A percentile compares a stretch with the other conserved stretches of the same genome.
Conservation (phyloP, 306 rosid species). For the Malus sylvestris region DNA sequence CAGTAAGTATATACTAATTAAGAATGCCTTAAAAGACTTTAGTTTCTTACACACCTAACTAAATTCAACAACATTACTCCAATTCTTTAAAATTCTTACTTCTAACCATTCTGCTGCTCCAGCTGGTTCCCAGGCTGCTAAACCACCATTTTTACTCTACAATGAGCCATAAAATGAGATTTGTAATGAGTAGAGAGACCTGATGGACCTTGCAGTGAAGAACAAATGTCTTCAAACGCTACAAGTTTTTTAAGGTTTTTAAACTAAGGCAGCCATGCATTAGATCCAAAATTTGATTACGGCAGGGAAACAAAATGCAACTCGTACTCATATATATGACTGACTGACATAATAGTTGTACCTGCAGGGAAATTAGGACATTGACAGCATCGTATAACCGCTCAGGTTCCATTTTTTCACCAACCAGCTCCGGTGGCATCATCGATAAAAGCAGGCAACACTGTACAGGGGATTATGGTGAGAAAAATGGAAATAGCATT, state of each 20-base stretch:
- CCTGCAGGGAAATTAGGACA: conserved; percentile 29
- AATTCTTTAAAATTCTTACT: too few species aligned
- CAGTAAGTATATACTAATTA: neutral
- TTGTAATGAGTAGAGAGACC: too few species aligned
- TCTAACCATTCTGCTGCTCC: too few species aligned
- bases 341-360: neutral
- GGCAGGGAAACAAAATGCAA: too few species aligned
- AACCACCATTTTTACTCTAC: conserved; percentile 68
- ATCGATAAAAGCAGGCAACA: conserved; percentile 55
- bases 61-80: neutral
- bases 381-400: conserved; percentile 47
- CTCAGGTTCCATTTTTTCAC: conserved; percentile 51
- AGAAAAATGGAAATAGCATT: neutral
- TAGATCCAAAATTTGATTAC: too few species aligned
- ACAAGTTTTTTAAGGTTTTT: too few species aligned
- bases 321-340: too few species aligned
- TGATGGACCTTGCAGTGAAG: too few species aligned
- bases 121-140: conserved; percentile 33
- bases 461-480: conserved; percentile 6
- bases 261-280: too few species aligned
- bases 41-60: neutral
- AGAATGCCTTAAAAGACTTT: neutral
- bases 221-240: too few species aligned
- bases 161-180: neutral
- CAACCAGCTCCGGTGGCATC: conserved; percentile 53